Percentiles rank a stretch among this genome's conserved stretches.
Conservation (phyloP, 108 stramenopile genomes). For the Cyclotella atomus region DNA sequence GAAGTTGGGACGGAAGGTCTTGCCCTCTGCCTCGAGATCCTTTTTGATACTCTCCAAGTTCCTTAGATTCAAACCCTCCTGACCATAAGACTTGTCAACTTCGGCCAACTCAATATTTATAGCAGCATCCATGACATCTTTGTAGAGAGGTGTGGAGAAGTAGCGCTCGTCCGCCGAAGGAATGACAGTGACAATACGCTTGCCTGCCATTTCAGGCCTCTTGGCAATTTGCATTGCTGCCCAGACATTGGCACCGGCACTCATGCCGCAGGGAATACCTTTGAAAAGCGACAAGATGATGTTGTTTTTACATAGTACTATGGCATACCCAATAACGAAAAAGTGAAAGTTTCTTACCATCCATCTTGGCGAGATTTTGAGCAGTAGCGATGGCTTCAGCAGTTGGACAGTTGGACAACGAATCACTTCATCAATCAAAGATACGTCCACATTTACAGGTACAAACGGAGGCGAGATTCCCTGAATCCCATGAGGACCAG, state of each 20-base stretch:
- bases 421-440: neutral
- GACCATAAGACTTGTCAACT: neutral
- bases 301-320: no score
- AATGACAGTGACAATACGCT: neutral
- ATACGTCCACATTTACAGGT: conserved; percentile 2
- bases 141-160: neutral
- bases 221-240: neutral
- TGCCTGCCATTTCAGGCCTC: conserved; percentile 3
- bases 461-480: conserved; percentile 6
- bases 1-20: neutral
- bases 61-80: neutral
- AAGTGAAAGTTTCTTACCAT: neutral
- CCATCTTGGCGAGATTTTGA: neutral
- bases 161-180: neutral
- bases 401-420: neutral
- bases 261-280: neutral
- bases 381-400: neutral
- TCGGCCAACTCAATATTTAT: neutral
- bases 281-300: neutral
- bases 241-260: conserved; percentile 1
- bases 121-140: conserved; percentile 1
- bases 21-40: neutral
- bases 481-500: conserved; percentile 1
- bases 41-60: neutral
- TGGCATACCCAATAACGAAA: no score